Evolutionary conservation across 148 eudicot genomes (phyloP), one percentile per base, ranked within the genome.

Genomic region (Fagopyrum homotropicum): DNA sequence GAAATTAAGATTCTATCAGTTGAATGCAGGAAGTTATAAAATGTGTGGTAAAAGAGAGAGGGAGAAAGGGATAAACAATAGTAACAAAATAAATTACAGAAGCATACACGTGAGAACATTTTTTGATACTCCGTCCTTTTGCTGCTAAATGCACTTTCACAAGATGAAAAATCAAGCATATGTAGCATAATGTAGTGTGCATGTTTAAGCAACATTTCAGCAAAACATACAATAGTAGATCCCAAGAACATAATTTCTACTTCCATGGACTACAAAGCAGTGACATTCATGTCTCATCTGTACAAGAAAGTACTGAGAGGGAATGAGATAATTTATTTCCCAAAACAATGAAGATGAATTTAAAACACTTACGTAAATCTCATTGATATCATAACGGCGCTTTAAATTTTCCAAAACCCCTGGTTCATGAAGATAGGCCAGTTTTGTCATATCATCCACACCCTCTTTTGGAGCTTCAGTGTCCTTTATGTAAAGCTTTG

Each of bases 351-450:
- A 45, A 40, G 40, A 66, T 14, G 47, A 66, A 35, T 17, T 0
- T 66, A 40, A 40, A 3, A 73, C 47, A 75, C 91, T 77, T 51
- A 87, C 93, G 73, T 89, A 89, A 72, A 89, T 89, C 80, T 89
- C 93, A 72, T 89, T 86, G 44, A 79, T 79, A 78, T 84, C 89
- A 84, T 83, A 89, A 54, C 93, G 89, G 76, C 83, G 81, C 76
- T 77, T 89, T 74, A 89, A 75, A 81, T 89, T 89, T 51, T 89
- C 84, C 68, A 89, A 83, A 73, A 89, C 93, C 71, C 93, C 93
- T 45, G 93, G 93, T 72, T 89, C 91, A 77, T 89, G 93, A 72
- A 89, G 82, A 86, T 89, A 89, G 72, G 93, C 86, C 73, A 89
- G 80, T 83, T 83, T 89, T 55, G 93, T 89, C 93, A 89, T 89